Evolutionary conservation across 148 eudicot genomes (phyloP).

Genomic region (Chenopodium album): DNA sequence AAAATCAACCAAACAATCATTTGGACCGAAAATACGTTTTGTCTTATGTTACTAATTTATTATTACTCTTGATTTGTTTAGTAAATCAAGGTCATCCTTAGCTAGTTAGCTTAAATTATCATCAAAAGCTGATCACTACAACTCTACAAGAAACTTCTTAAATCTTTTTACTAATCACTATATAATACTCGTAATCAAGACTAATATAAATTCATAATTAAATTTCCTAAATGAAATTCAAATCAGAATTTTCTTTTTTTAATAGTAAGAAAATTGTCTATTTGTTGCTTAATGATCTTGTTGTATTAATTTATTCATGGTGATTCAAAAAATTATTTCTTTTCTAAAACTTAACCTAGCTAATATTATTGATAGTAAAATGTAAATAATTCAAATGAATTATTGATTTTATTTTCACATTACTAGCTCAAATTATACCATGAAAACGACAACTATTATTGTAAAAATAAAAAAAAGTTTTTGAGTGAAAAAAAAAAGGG

Average conservation of each 20-base stretch:
- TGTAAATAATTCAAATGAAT: background rate
- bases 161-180: too few species aligned
- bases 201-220: too few species aligned
- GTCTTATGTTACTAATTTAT: background rate
- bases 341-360: too few species aligned
- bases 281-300: too few species aligned
- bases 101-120: background rate
- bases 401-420: background rate
- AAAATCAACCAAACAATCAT: background rate
- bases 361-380: too few species aligned
- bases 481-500: background rate
- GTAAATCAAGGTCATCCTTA: background rate
- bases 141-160: background rate
- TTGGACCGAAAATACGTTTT: background rate
- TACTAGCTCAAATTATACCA: background rate
- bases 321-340: too few species aligned
- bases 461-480: too few species aligned
- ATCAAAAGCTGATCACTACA: background rate
- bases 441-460: background rate
- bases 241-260: too few species aligned
- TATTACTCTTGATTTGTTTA: too few species aligned
- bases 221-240: too few species aligned
- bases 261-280: background rate
- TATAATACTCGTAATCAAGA: too few species aligned
- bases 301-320: too few species aligned